These are phyloP conservation scores for Syncephalastrum sp. DNA, from an alignment of 371 early-diverging fungal species.

Conservation along the genomic window DNA sequence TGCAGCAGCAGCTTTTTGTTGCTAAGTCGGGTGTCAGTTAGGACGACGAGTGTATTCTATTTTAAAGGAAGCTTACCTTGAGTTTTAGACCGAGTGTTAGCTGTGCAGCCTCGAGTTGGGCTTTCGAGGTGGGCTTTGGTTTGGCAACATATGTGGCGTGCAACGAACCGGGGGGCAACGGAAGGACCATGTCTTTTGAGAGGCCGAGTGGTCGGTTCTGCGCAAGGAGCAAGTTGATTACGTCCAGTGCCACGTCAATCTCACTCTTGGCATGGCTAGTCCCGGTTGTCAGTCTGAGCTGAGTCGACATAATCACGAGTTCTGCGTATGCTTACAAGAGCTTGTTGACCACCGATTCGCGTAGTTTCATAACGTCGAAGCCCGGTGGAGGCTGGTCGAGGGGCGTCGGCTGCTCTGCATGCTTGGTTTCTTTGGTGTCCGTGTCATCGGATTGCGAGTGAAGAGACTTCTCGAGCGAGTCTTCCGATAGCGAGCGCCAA, in stretches of 20 bases:
- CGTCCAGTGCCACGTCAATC: constrained; percentile 72
- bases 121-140: constrained; percentile 42
- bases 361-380: constrained; percentile 36
- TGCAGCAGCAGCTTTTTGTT: constrained; percentile 60
- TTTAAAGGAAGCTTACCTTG: constrained; percentile 20
- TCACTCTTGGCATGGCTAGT: constrained; percentile 69
- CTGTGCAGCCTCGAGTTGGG: constrained; percentile 56
- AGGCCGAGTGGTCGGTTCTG: constrained; percentile 39
- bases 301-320: neutral
- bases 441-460: constrained; percentile 12
- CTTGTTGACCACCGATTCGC: constrained; percentile 45
- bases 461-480: constrained; percentile 30
- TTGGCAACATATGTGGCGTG: constrained; percentile 57
- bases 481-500: constrained; percentile 52
- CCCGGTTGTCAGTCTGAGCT: neutral
- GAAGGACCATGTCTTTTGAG: constrained; percentile 27
- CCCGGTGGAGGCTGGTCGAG: constrained; percentile 20
- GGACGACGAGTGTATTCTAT: neutral
- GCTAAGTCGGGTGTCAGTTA: constrained; percentile 22
- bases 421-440: constrained; percentile 6
- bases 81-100: constrained; percentile 70
- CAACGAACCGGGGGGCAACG: constrained; percentile 51
- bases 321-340: constrained; percentile 29
- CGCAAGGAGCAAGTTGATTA: constrained; percentile 66
- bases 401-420: neutral